These are phyloP conservation scores for Xylariales sp. DNA, from an alignment of 2,329 filamentous ascomycete genomes.

Conservation along the genomic window DNA sequence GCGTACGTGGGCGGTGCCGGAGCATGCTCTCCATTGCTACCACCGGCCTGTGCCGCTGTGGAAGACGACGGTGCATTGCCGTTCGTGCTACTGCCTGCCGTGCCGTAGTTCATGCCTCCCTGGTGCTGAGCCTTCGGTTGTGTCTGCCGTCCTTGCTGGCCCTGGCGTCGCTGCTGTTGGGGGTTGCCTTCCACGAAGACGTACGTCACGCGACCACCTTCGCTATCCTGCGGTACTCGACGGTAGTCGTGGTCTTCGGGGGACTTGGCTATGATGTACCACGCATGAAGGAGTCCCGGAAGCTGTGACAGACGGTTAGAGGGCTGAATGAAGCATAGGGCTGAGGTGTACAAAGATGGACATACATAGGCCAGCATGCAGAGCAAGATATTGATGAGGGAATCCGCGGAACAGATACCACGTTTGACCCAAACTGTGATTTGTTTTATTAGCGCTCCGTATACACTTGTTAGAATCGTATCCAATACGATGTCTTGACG, in stretches of 20 bases:
- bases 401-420: constrained; percentile 88
- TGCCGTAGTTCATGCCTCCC: constrained; percentile 43
- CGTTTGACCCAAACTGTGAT: constrained; percentile 87
- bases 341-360: too few species aligned
- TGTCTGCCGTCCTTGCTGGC: constrained; percentile 25
- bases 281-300: constrained; percentile 87
- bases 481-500: not conserved
- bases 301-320: too few species aligned
- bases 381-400: constrained; percentile 90
- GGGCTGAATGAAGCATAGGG: too few species aligned
- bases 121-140: constrained; percentile 28
- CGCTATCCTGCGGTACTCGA: constrained; percentile 51
- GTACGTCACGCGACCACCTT: constrained; percentile 64
- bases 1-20: constrained; percentile 76
- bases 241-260: constrained; percentile 77
- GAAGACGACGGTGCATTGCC: constrained; percentile 26
- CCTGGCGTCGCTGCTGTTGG: constrained; percentile 28
- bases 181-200: constrained; percentile 63
- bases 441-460: not conserved
- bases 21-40: constrained; percentile 34
- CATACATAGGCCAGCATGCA: constrained; percentile 66
- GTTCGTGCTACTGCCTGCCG: constrained; percentile 24
- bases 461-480: too few species aligned
- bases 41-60: constrained; percentile 34
- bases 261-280: constrained; percentile 94